Conservation (phyloP, 129 eudicot species). For the Pittosporum tobira region DNA sequence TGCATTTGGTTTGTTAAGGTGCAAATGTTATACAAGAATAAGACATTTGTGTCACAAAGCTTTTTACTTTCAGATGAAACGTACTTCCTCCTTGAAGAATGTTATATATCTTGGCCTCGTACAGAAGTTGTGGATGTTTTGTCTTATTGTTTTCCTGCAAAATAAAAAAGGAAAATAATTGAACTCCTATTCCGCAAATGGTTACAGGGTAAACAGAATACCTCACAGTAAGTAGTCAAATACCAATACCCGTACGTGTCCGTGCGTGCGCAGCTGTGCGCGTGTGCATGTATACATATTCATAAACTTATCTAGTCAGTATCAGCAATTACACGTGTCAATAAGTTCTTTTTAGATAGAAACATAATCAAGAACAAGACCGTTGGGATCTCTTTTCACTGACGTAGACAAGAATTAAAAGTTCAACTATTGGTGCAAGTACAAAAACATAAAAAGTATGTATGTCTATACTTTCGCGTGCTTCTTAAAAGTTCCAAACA, state of each 20-base stretch:
- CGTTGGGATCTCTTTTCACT: neutral
- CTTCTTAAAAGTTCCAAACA: neutral
- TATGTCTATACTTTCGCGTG: neutral
- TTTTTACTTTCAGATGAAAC: conserved; percentile 19
- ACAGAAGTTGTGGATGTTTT: conserved; percentile 87
- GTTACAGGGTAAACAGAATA: neutral
- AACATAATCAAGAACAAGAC: neutral
- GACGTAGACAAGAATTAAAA: neutral
- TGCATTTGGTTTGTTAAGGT: neutral
- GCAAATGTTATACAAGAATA: neutral
- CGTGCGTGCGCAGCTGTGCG: too few species aligned
- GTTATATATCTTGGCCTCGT: conserved; percentile 89
- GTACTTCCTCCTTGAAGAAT: conserved; percentile 97
- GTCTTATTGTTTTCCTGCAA: conserved; percentile 88
- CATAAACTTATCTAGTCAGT: too few species aligned
- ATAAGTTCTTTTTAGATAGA: neutral
- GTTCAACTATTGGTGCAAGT: neutral
- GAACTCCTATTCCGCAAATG: neutral
- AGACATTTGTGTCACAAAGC: neutral
- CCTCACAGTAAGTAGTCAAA: too few species aligned
- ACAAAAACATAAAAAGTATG: neutral
- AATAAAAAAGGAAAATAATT: conserved; percentile 4
- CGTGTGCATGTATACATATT: too few species aligned
- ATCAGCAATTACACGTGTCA: neutral
- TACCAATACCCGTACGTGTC: too few species aligned